Conservation (phyloP, 495 filamentous ascomycete genomes). For the Usnea hakonensis region DNA sequence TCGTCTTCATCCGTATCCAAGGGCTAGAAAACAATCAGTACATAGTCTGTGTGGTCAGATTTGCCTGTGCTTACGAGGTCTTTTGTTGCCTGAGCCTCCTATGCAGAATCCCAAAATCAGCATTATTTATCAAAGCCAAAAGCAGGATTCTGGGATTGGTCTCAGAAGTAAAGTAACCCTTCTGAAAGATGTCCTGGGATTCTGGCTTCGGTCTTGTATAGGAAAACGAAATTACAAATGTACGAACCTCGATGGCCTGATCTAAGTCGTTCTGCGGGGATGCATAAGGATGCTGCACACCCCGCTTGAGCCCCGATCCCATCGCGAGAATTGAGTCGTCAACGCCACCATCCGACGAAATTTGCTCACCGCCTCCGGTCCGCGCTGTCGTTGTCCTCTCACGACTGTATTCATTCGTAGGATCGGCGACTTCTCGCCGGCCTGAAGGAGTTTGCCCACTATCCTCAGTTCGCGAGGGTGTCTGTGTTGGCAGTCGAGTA, state of each 20-base stretch:
- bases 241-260: slow-evolving; percentile 49
- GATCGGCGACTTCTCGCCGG: too few relatives aligned
- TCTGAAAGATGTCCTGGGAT: too few relatives aligned
- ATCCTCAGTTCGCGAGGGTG: slow-evolving; percentile 17
- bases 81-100: slow-evolving; percentile 45
- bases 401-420: too few relatives aligned
- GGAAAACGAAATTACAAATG: too few relatives aligned
- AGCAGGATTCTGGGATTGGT: too few relatives aligned
- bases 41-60: background rate
- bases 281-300: background rate
- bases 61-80: slow-evolving; percentile 40
- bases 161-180: too few relatives aligned
- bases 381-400: background rate
- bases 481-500: slow-evolving; percentile 8
- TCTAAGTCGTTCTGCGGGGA: slow-evolving; percentile 45
- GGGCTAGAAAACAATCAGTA: slow-evolving; percentile 31
- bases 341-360: background rate
- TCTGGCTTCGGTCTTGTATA: too few relatives aligned
- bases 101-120: too few relatives aligned
- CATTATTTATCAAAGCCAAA: too few relatives aligned
- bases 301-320: background rate
- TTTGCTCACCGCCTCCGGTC: slow-evolving; percentile 10
- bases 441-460: slow-evolving; percentile 2
- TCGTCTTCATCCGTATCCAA: slow-evolving; percentile 32
- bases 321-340: background rate